phyloP scores from a whole-genome alignment of 2,329 filamentous ascomycete genomes.

The Aspergillus sp. region DNA sequence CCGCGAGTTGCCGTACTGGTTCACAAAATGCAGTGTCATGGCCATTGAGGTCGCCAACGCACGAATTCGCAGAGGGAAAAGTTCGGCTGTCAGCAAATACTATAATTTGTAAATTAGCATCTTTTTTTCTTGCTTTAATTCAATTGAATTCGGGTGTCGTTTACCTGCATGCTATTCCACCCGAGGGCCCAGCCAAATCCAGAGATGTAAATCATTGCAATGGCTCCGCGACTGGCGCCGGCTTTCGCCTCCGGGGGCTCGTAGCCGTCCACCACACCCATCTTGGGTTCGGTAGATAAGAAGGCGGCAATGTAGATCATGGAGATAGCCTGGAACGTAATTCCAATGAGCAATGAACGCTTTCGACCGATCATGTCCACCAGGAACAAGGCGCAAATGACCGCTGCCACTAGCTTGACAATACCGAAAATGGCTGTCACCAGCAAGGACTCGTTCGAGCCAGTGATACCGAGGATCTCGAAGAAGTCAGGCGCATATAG shows the following conservation, averaged over 20 bases:
- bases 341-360: conserved; percentile 55
- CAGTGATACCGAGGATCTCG: conserved; percentile 61
- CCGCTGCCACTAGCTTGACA: conserved; percentile 61
- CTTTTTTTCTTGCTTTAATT: no score
- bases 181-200: conserved; percentile 64
- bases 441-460: conserved; percentile 61
- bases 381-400: conserved; percentile 68
- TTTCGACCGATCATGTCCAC: conserved; percentile 75
- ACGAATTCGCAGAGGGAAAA: conserved; percentile 68
- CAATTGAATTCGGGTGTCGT: no score
- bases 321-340: conserved; percentile 52
- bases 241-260: conserved; percentile 44
- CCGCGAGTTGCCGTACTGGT: conserved; percentile 70
- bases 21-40: conserved; percentile 73
- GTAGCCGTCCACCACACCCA: conserved; percentile 44
- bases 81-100: conserved; percentile 69
- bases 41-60: conserved; percentile 63
- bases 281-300: conserved; percentile 55
- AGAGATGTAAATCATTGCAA: conserved; percentile 66
- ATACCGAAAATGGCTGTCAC: conserved; percentile 71
- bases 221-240: conserved; percentile 55
- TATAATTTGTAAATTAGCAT: no score
- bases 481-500: conserved; percentile 72
- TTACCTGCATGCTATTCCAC: conserved; percentile 64
- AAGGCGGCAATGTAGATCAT: conserved; percentile 60